Base-by-base conservation (phyloP, 192 early-diverging fungal species). In the Coemansia sp. region DNA sequence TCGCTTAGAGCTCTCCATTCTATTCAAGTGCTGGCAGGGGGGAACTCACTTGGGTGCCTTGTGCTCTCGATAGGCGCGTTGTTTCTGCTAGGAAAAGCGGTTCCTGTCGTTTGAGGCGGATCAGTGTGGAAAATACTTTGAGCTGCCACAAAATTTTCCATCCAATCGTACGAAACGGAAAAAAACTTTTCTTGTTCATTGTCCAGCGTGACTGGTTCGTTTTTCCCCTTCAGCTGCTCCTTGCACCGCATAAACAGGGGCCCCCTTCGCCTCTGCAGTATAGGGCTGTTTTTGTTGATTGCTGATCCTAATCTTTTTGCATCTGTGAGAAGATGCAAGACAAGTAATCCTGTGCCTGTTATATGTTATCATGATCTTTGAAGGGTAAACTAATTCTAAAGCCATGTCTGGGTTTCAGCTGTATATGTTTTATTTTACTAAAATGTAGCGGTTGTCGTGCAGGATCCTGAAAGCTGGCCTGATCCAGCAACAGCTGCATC, bases 401-500 rank as follows among this genome's bases (percentile, higher is more conserved):
- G 52, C 6, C n/a, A 41, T 63, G 15, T 73, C 44, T n/a, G 23
- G 13, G 49, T 50, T 48, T 13, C 38, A 47, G 12, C 23, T 26
- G 6, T 11, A 37, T 16, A 40, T 47, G 19, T 60, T 13, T 56
- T 56, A 26, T 57, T 49, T 56, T 50, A 47, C 21, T n/a, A 65
- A 16, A 42, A 44, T 74, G 65, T 74, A 75, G 79, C 66, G 23
- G 39, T 49, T 26, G 44, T 69, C 11, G 61, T 71, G 37, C 61
- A 73, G 15, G 84, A 85, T 67, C 63, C 71, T 15, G 67, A 42
- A 38, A 71, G 37, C 70, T 85, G 84, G 84, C 84, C 84, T 38
- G 84, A 78, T 69, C 84, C 84, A 4, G 84, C 84, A 10, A 74
- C 80, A 9, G 81, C 81, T 4, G 72, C 81, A 10, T 64, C 81